Evolutionary conservation across 805 yeast genomes (phyloP).

Genomic region (Phaffomyces opuntiae): DNA sequence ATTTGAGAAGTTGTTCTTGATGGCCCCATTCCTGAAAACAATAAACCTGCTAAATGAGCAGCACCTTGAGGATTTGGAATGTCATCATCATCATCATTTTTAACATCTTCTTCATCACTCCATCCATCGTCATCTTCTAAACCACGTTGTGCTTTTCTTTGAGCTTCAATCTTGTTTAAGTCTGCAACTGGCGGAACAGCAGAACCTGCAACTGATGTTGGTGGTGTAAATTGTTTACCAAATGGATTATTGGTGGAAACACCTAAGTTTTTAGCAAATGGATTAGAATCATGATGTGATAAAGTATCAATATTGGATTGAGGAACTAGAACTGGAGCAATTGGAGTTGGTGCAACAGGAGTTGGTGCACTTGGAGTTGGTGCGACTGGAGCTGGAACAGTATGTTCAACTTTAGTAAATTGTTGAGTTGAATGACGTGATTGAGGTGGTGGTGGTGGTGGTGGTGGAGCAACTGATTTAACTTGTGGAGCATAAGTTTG

Average conservation of each 20-base stretch:
- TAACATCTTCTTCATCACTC: constrained; percentile 24
- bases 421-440: constrained; percentile 1
- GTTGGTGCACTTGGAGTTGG: too few relatives aligned
- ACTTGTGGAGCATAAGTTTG: not conserved
- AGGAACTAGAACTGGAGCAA: constrained; percentile 10
- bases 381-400: not conserved
- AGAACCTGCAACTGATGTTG: constrained; percentile 11
- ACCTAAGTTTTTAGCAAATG: constrained; percentile 16
- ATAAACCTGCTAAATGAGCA: constrained; percentile 23
- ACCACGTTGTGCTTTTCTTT: constrained; percentile 64
- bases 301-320: not conserved
- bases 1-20: constrained; percentile 16
- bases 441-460: constrained; percentile 9
- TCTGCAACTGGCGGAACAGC: constrained; percentile 31
- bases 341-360: constrained; percentile 7
- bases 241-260: constrained; percentile 44
- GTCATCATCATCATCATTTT: constrained; percentile 27
- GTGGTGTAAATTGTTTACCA: constrained; percentile 26
- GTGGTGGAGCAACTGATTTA: constrained; percentile 9
- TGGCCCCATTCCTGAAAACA: constrained; percentile 23
- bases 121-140: constrained; percentile 29
- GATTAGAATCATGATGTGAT: constrained; percentile 22
- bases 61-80: constrained; percentile 25
- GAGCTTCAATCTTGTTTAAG: constrained; percentile 56
- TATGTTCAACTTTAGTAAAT: not conserved